phyloP scores from a whole-genome alignment of 2,329 filamentous ascomycete species.

The Thielaviopsis musarum region DNA sequence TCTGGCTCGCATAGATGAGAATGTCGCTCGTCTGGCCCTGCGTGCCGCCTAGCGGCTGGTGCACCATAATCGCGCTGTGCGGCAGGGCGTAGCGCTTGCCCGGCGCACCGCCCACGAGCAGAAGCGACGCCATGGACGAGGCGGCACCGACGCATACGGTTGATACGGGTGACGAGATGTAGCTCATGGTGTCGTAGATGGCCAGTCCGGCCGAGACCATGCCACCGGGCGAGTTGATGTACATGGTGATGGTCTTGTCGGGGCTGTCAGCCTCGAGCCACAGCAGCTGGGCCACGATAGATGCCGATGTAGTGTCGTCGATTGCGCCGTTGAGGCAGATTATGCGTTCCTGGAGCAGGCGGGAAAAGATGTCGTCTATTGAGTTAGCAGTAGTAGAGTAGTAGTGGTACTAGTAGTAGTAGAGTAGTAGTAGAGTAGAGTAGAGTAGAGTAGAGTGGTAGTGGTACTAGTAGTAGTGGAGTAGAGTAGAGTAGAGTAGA shows the following conservation, averaged over 20 bases:
- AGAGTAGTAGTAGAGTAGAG: too few species aligned
- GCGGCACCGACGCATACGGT: slow-evolving; percentile 93
- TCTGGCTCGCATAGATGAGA: slow-evolving; percentile 93
- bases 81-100: slow-evolving; percentile 79
- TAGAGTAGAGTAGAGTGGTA: too few species aligned
- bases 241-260: slow-evolving; percentile 87
- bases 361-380: slow-evolving; percentile 56
- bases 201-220: slow-evolving; percentile 68
- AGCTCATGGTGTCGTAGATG: slow-evolving; percentile 98
- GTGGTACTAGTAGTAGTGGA: too few species aligned
- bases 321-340: slow-evolving; percentile 85
- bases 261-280: slow-evolving; percentile 96
- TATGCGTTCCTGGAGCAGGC: slow-evolving; percentile 74
- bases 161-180: slow-evolving; percentile 81
- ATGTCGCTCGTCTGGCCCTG: slow-evolving; percentile 61
- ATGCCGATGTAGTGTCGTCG: slow-evolving; percentile 79
- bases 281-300: slow-evolving; percentile 85
- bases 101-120: slow-evolving; percentile 70
- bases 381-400: slow-evolving; percentile 1
- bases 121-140: slow-evolving; percentile 81
- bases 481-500: too few species aligned
- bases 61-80: slow-evolving; percentile 93
- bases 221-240: slow-evolving; percentile 93
- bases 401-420: too few species aligned
- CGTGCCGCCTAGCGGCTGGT: slow-evolving; percentile 73